phyloP scores from a whole-genome alignment of 805 yeast species.

The Lipomyces sp. region DNA sequence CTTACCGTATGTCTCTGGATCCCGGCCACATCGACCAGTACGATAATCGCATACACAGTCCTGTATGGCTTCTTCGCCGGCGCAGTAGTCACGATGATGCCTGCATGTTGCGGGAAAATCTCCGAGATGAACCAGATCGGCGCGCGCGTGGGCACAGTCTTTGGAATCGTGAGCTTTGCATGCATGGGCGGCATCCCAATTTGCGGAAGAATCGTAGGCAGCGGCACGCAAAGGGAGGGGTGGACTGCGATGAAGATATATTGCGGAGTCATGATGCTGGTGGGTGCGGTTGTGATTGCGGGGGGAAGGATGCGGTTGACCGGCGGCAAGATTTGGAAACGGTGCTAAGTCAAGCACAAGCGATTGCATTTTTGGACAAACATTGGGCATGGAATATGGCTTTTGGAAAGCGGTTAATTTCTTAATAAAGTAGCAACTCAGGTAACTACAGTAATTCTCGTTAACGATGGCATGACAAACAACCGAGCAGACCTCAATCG shows the following conservation, averaged over 20 bases:
- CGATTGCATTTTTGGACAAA: too few species aligned
- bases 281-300: neutral
- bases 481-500: too few species aligned
- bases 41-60: slow-evolving; percentile 34
- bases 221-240: slow-evolving; percentile 4
- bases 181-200: slow-evolving; percentile 34
- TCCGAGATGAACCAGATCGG: slow-evolving; percentile 33
- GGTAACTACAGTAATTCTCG: too few species aligned
- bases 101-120: slow-evolving; percentile 33
- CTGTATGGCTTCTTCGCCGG: slow-evolving; percentile 38
- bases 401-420: neutral
- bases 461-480: too few species aligned
- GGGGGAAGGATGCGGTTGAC: slow-evolving; percentile 2
- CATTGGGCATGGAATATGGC: neutral
- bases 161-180: slow-evolving; percentile 54
- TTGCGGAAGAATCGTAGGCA: slow-evolving; percentile 29
- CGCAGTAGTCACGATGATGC: slow-evolving; percentile 35
- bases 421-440: too few species aligned
- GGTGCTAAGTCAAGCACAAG: neutral
- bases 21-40: slow-evolving; percentile 12
- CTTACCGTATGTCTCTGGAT: slow-evolving; percentile 31
- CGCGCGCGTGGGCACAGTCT: slow-evolving; percentile 56
- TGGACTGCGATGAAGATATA: slow-evolving; percentile 7
- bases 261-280: slow-evolving; percentile 11
- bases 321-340: neutral